These are phyloP conservation scores for Vicia villosa DNA, from an alignment of 306 rosid species.

Conservation along the genomic window DNA sequence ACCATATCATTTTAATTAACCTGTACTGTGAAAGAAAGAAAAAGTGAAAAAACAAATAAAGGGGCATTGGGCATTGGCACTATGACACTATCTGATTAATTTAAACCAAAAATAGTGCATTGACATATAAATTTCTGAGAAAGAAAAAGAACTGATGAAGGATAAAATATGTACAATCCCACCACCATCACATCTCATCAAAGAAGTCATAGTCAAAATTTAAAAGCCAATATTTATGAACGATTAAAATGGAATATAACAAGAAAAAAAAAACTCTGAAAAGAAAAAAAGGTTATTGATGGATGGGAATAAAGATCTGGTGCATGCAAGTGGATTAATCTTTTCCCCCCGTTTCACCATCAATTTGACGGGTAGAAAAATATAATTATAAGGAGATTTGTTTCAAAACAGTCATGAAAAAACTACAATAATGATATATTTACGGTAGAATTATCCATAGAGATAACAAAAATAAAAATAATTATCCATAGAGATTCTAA, in stretches of 20 bases:
- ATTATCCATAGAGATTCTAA: too few species aligned
- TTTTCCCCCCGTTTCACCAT: constrained; percentile 27
- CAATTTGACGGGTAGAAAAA: too few species aligned
- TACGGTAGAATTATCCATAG: too few species aligned
- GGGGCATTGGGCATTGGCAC: too few species aligned
- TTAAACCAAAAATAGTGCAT: background rate
- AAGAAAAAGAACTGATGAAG: background rate
- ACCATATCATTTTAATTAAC: too few species aligned
- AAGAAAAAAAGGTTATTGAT: constrained; percentile 13
- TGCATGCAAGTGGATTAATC: background rate
- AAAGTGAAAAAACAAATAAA: too few species aligned
- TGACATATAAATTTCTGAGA: background rate
- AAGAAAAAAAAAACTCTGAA: background rate
- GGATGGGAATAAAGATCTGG: constrained; percentile 35
- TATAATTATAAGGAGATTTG: too few species aligned
- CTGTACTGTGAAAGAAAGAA: background rate
- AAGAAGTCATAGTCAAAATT: background rate
- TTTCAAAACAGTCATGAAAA: too few species aligned
- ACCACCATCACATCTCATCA: background rate
- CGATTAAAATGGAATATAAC: constrained; percentile 6
- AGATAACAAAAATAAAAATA: too few species aligned
- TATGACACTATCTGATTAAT: too few species aligned
- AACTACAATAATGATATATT: too few species aligned
- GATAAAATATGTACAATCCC: constrained; percentile 7
- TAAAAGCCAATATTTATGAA: background rate